phyloP scores from a whole-genome alignment of 148 eudicot species.

The Fagopyrum tataricum region DNA sequence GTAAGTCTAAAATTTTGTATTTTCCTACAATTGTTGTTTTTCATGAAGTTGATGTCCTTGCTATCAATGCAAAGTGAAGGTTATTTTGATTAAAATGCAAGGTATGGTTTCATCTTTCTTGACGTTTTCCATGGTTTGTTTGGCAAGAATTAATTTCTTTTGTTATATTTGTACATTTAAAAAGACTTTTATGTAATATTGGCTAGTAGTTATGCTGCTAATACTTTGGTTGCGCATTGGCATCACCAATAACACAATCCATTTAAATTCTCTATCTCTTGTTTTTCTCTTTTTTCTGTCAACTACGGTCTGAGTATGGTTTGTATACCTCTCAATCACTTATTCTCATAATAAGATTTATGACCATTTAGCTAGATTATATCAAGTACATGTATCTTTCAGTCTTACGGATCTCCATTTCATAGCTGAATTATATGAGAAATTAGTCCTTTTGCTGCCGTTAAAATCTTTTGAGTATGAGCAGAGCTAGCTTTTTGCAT shows the following conservation, averaged over 20 bases:
- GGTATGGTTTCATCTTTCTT: not conserved
- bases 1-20: not conserved
- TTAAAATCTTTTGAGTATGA: not conserved
- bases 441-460: not conserved
- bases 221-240: not conserved
- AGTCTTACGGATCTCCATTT: not conserved
- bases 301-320: not conserved
- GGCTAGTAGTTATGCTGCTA: too few species aligned
- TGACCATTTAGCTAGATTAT: not conserved
- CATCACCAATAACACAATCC: not conserved
- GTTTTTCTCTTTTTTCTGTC: not conserved
- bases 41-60: not conserved
- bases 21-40: not conserved
- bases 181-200: too few species aligned
- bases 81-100: not conserved
- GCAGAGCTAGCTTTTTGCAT: not conserved
- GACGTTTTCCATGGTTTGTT: not conserved
- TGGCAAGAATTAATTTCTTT: not conserved
- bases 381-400: not conserved
- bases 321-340: not conserved
- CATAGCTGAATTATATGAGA: not conserved
- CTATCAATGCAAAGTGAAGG: not conserved
- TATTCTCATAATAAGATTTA: not conserved
- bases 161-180: too few species aligned
- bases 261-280: not conserved